These are phyloP conservation scores for Aspergillus sparsus DNA, from an alignment of 495 filamentous ascomycete species.

Conservation along the genomic window DNA sequence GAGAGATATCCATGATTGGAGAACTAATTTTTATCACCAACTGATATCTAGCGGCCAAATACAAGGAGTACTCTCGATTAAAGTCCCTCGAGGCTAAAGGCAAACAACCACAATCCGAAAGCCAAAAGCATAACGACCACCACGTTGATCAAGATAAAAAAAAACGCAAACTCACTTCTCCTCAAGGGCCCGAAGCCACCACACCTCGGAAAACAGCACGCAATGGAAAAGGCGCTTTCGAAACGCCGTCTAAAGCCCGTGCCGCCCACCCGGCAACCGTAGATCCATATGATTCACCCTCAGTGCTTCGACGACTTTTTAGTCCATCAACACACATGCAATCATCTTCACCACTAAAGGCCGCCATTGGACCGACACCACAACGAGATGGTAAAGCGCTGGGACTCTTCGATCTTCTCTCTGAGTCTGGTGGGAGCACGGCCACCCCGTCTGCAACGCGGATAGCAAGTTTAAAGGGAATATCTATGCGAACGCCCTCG, in stretches of 20 bases:
- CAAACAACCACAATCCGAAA: conserved; percentile 18
- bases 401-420: conserved; percentile 87
- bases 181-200: conserved; percentile 30
- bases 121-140: conserved; percentile 8
- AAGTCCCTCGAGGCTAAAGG: conserved; percentile 56
- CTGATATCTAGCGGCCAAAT: conserved; percentile 67
- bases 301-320: conserved; percentile 58
- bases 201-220: conserved; percentile 32
- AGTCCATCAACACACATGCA: conserved; percentile 54
- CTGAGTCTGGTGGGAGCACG: conserved; percentile 55
- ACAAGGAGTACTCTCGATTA: conserved; percentile 82
- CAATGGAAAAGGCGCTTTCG: conserved; percentile 34
- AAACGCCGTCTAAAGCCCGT: conserved; percentile 50
- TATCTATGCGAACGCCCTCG: conserved; percentile 44
- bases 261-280: conserved; percentile 48
- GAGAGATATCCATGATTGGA: background rate
- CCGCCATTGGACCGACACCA: conserved; percentile 79
- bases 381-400: conserved; percentile 85
- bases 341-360: conserved; percentile 38
- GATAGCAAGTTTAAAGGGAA: conserved; percentile 33
- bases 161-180: conserved; percentile 44
- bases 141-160: conserved; percentile 28
- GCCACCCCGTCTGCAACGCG: conserved; percentile 43
- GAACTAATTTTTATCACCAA: conserved; percentile 6
- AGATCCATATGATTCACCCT: conserved; percentile 60